Base-by-base conservation (phyloP, 306 rosid species). In the Erythrophleum fordii region DNA sequence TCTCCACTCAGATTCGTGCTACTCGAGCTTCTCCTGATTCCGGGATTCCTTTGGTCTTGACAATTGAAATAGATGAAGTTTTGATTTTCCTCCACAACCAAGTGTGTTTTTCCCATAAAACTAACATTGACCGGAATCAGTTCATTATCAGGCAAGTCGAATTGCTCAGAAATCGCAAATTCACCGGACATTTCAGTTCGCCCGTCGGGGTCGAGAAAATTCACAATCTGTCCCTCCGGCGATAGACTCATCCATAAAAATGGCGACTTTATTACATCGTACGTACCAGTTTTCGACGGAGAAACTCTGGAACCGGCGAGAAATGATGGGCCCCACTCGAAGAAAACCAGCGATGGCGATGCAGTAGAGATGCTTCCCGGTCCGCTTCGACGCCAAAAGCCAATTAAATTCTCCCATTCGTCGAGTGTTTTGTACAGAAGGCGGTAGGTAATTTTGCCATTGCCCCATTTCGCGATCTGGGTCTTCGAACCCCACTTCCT, bases 321-420 rank as follows among this genome's bases (percentile, higher is more conserved):
- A 53, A 86, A 96, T 9, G 92, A 84, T 0, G 88, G 73, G 11
- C 97, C 94, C 99, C 99, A 96, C 80, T 96, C 93, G 85, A 96
- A 92, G 86, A 92, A 87, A 3, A 96, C 73, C 88, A 96, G 75
- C 22, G 90, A 87, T 3, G 97, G 92, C 0, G 94, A 88, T n/a
- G 77, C 62, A n/a, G 64, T 41, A 0, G 62, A 77, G 20, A 77
- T 59, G 31, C 79, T 86, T 0, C 85, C 87, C 0, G 75, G 5
- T 0, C 97, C 98, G 69, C 94, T 90, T 10, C 95, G 92, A 79
- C 98, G 94, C 99, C 98, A 96, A 82, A 96, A 93, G 7, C 98
- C 98, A 13, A 96, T 90, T 25, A 93, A 77, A 55, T 90, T 88
- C 73, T 96, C 97, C 94, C 89, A 93, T 17, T 81, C 84, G 72